Conservation (phyloP, 1,284 basidiomycete genomes). For the Cutaneotrichosporon sp. region DNA sequence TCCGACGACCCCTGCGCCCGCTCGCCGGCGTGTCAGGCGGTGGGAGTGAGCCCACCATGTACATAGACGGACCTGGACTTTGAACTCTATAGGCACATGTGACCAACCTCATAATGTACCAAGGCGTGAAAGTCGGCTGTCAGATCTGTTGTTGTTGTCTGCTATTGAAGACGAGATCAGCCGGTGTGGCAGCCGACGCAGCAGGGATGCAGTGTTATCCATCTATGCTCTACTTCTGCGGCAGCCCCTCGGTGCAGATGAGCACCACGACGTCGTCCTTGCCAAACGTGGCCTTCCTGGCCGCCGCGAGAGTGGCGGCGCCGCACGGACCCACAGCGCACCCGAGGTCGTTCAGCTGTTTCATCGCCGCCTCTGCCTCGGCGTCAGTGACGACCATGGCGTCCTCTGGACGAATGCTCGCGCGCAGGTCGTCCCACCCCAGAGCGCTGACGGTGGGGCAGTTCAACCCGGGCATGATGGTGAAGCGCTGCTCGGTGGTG, state of each 20-base stretch:
- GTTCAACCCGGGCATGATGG: conserved; percentile 24
- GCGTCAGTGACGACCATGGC: conserved; percentile 20
- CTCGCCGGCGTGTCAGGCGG: too few relatives aligned
- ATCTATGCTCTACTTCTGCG: background rate
- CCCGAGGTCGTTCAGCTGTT: conserved; percentile 5
- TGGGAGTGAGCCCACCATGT: too few relatives aligned
- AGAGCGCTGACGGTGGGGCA: conserved; percentile 18
- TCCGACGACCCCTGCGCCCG: too few relatives aligned
- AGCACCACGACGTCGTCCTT: conserved; percentile 22
- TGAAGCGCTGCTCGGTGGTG: conserved; percentile 10
- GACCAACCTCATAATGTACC: too few relatives aligned
- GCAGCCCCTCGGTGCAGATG: conserved; percentile 23
- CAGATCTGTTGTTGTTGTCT: too few relatives aligned
- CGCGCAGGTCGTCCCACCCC: conserved; percentile 22
- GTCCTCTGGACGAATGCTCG: conserved; percentile 12
- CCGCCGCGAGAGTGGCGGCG: conserved; percentile 21
- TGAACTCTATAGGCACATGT: too few relatives aligned
- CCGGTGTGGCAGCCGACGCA: too few relatives aligned
- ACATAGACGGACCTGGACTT: too few relatives aligned
- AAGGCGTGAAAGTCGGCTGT: too few relatives aligned
- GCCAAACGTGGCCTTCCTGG: conserved; percentile 11
- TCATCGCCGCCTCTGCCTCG: conserved; percentile 10
- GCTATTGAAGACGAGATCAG: too few relatives aligned
- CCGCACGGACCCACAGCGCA: conserved; percentile 23
- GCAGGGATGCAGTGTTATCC: too few relatives aligned